Percentiles rank a stretch among this genome's conserved stretches.
These are phyloP conservation scores for Metarhizium sp. DNA, from an alignment of 2,329 filamentous ascomycete genomes.

Conservation along the genomic window DNA sequence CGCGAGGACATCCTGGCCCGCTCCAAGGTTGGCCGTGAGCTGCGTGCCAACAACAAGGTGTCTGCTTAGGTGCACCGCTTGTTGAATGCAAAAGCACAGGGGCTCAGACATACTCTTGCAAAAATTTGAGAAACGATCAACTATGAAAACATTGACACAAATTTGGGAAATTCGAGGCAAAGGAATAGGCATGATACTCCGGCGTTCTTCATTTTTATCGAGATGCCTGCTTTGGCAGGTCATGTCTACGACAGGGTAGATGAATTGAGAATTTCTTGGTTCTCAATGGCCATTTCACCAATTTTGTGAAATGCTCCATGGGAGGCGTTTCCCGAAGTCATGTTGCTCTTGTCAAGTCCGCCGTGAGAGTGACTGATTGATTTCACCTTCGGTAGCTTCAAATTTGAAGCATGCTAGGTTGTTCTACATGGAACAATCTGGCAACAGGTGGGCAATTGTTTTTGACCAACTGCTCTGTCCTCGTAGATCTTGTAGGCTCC, in stretches of 20 bases:
- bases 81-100: not conserved
- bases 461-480: too few relatives aligned
- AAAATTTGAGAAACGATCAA: constrained; percentile 8
- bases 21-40: constrained; percentile 72
- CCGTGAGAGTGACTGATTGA: constrained; percentile 1
- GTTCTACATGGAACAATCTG: not conserved
- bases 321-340: constrained; percentile 64
- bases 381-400: not conserved
- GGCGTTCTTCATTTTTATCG: constrained; percentile 22
- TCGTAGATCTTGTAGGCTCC: not conserved
- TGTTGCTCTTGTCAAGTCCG: not conserved
- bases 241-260: constrained; percentile 28
- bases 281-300: constrained; percentile 68
- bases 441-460: not conserved
- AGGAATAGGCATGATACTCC: constrained; percentile 19
- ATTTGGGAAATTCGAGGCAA: constrained; percentile 12
- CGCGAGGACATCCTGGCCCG: constrained; percentile 81
- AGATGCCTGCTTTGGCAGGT: constrained; percentile 17
- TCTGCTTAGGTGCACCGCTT: constrained; percentile 34
- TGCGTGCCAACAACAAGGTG: constrained; percentile 61
- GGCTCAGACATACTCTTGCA: constrained; percentile 7
- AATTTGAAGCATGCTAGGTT: not conserved
- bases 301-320: constrained; percentile 60
- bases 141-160: constrained; percentile 10
- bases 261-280: constrained; percentile 33